Conservation (phyloP, 345 rosid genomes). For the Linum tenue region DNA sequence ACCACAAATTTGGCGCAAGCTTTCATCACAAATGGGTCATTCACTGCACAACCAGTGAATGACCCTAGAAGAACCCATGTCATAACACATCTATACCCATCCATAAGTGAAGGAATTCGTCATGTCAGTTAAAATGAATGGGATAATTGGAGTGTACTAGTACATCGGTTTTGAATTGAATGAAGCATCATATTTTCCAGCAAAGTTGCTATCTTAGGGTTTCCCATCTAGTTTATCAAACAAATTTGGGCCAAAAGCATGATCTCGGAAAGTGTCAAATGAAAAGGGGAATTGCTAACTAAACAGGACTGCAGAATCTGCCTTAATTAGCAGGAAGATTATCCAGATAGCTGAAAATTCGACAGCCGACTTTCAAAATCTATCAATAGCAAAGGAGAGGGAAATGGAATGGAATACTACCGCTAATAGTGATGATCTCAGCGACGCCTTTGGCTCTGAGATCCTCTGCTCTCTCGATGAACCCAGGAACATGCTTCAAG, state of each 20-base stretch:
- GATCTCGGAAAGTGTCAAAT: neutral
- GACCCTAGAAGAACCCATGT: neutral
- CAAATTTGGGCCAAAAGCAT: too few species aligned
- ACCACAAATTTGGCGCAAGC: constrained; percentile 61
- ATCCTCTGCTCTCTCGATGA: constrained; percentile 76
- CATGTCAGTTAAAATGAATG: too few species aligned
- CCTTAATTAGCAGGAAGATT: too few species aligned
- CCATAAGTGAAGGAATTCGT: too few species aligned
- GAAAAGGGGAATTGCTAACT: too few species aligned
- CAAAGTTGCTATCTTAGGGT: too few species aligned
- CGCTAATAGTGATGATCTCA: constrained; percentile 76
- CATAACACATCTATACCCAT: too few species aligned
- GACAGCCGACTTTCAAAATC: neutral
- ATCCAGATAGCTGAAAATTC: neutral
- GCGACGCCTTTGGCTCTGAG: constrained; percentile 73
- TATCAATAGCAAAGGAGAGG: neutral
- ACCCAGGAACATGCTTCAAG: constrained; percentile 92
- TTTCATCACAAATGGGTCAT: constrained; percentile 94
- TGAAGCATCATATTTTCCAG: too few species aligned
- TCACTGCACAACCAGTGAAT: constrained; percentile 53
- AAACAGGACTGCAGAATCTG: too few species aligned
- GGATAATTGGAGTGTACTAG: too few species aligned
- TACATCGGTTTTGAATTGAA: too few species aligned
- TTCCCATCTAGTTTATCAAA: too few species aligned
- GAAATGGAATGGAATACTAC: constrained; percentile 20